A percentile compares a stretch with the other conserved stretches of the same genome.
Conservation (phyloP, 2,329 filamentous ascomycete species). For the Amauroascus verrucosus region DNA sequence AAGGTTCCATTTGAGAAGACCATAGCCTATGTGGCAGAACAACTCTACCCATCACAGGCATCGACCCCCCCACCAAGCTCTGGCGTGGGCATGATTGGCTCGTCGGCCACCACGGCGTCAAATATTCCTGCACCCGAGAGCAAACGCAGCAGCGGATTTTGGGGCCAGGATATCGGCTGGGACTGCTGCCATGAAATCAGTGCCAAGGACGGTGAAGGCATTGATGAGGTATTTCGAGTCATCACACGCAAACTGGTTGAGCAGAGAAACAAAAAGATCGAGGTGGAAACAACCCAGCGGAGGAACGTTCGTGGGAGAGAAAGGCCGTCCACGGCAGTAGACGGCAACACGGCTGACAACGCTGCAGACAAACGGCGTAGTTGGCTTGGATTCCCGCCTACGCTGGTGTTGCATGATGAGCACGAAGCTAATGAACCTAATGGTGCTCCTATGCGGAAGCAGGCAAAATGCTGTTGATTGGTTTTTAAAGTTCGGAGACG, state of each 20-base stretch:
- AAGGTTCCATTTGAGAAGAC: slow-evolving; percentile 90
- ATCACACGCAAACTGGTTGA: slow-evolving; percentile 77
- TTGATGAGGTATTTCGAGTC: slow-evolving; percentile 91
- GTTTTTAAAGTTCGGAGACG: neutral
- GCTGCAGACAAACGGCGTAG: slow-evolving; percentile 56
- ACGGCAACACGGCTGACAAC: slow-evolving; percentile 41
- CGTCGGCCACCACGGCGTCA: slow-evolving; percentile 21
- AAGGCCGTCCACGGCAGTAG: slow-evolving; percentile 37
- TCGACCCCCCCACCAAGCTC: slow-evolving; percentile 59
- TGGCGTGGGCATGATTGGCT: slow-evolving; percentile 30
- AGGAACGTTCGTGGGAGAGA: slow-evolving; percentile 39
- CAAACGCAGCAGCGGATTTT: slow-evolving; percentile 45
- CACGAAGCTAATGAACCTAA: slow-evolving; percentile 22
- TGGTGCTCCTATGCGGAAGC: slow-evolving; percentile 25
- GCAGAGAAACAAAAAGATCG: slow-evolving; percentile 50
- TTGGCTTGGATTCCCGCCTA: slow-evolving; percentile 53
- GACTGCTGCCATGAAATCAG: slow-evolving; percentile 96
- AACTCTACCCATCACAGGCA: slow-evolving; percentile 62
- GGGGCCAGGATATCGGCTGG: slow-evolving; percentile 90
- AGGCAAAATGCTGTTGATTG: slow-evolving; percentile 31
- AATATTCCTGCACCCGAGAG: slow-evolving; percentile 25
- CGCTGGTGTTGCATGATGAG: slow-evolving; percentile 31
- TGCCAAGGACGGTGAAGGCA: slow-evolving; percentile 85
- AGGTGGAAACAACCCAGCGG: slow-evolving; percentile 41
- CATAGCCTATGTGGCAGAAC: slow-evolving; percentile 90